phyloP scores from a whole-genome alignment of 1,139 yeast species.

The Saccharomyces hybrid region DNA sequence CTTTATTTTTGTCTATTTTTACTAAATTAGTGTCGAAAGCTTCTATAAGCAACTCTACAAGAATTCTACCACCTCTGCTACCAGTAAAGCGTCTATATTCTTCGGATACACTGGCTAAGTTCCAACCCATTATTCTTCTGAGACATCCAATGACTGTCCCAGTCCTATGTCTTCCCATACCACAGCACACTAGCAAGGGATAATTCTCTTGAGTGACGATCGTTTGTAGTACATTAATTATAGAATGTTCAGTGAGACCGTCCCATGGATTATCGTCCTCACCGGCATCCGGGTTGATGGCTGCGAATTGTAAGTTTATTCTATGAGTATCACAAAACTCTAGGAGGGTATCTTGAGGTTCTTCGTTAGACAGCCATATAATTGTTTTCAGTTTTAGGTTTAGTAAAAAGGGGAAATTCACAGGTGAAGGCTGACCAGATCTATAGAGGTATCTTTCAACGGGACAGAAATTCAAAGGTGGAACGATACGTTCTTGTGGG shows the following conservation, averaged over 20 bases:
- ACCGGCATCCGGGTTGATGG: slow-evolving; percentile 57
- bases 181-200: slow-evolving; percentile 87
- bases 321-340: slow-evolving; percentile 70
- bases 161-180: slow-evolving; percentile 95
- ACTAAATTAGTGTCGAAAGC: slow-evolving; percentile 34
- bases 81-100: slow-evolving; percentile 94
- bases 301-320: slow-evolving; percentile 54
- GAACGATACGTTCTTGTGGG: slow-evolving; percentile 65
- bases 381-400: slow-evolving; percentile 71
- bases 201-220: slow-evolving; percentile 65
- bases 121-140: slow-evolving; percentile 90
- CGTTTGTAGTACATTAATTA: slow-evolving; percentile 68
- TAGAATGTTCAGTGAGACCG: slow-evolving; percentile 79
- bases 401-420: slow-evolving; percentile 76
- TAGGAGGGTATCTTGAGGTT: slow-evolving; percentile 80
- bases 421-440: slow-evolving; percentile 94
- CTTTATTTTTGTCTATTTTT: slow-evolving; percentile 24
- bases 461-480: slow-evolving; percentile 92
- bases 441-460: slow-evolving; percentile 82
- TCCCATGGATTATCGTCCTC: slow-evolving; percentile 92
- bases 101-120: slow-evolving; percentile 85
- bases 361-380: slow-evolving; percentile 92
- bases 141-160: slow-evolving; percentile 95
- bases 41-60: slow-evolving; percentile 86
- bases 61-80: slow-evolving; percentile 80